These are phyloP conservation scores for Schwanniomyces polymorphus DNA, from an alignment of 805 yeast species.

Conservation along the genomic window DNA sequence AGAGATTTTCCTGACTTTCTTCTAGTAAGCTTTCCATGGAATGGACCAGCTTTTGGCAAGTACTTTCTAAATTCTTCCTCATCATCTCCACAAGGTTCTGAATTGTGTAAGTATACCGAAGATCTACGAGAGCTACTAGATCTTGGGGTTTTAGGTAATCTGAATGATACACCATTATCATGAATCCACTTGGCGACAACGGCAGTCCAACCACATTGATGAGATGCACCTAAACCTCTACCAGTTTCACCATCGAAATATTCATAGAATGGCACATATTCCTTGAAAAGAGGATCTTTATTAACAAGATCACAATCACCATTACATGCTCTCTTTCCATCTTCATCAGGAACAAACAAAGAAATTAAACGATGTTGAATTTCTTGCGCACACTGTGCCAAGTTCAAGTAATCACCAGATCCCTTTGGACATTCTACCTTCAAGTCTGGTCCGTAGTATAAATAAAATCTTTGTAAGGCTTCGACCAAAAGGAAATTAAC, in stretches of 20 bases:
- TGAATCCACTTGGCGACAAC: constrained; percentile 89
- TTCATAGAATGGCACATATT: constrained; percentile 77
- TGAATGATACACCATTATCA: constrained; percentile 76
- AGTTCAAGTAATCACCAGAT: constrained; percentile 70
- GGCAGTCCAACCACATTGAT: constrained; percentile 97
- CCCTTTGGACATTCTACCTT: constrained; percentile 88
- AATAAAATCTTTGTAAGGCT: constrained; percentile 79
- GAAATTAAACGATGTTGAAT: constrained; percentile 82
- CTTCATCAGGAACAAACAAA: constrained; percentile 67
- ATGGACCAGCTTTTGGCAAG: constrained; percentile 47
- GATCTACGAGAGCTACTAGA: constrained; percentile 29
- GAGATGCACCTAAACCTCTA: constrained; percentile 88
- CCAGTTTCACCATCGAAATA: constrained; percentile 95
- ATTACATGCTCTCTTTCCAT: constrained; percentile 73
- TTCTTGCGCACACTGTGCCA: constrained; percentile 90
- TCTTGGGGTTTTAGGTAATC: constrained; percentile 47
- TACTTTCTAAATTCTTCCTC: constrained; percentile 39
- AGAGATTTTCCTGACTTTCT: constrained; percentile 76
- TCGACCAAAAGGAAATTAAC: constrained; percentile 84
- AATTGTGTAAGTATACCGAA: constrained; percentile 19
- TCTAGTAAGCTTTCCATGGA: constrained; percentile 56
- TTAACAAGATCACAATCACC: constrained; percentile 59
- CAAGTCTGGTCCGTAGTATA: constrained; percentile 84
- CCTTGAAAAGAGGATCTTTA: constrained; percentile 69
- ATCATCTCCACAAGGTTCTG: constrained; percentile 16